Evolutionary conservation across 129 eudicot genomes (phyloP), one percentile per base, ranked within the genome.

Genomic region (Tagetes patula): DNA sequence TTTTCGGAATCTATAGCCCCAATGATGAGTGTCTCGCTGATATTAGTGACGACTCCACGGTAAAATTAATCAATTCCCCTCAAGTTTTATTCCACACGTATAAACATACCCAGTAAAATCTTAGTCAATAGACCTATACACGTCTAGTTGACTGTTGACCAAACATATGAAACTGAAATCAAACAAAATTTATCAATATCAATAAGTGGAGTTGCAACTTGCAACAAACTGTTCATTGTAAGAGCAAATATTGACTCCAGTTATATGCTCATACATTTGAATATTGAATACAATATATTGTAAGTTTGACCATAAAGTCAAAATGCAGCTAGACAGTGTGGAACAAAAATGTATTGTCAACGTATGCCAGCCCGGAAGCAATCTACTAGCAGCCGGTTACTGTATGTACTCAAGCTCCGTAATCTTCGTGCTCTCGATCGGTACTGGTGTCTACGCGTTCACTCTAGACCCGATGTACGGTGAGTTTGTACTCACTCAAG

Each of bases 371-470:
- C 98, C 98, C 1, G 97, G 97, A 30, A 88, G 27, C 73, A 94
- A 94, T 81, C 97, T 94, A 48, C 93, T 94, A 20, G 98, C 97
- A 9, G 98, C 98, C 4, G 98, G 98, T 38, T 94, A 94, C 81
- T 94, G 98, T 79, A 90, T 94, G 97, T 94, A 94, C 91, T 94
- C 97, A 2, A 94, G 98, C 84, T 94, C 98, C 8, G 79, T 94
- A n/a, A 88, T 94, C 81, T 94, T 94, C 68, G 96, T 90, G 14
- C 80, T 94, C 30, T 84, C 98, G 37, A 70, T 94, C 3, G 98
- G 98, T 27, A 82, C 72, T 1, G 98, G 98, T 1, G 98, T 90
- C 4, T 94, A 33, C n/a, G 75, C 93, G 12, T 94, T 94, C 84
- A 88, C 88, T 4, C 66, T 94, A 80, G 98, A 94, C 77, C 98